These are phyloP conservation scores for Penicillium diatomitis DNA, from an alignment of 495 filamentous ascomycete species.

Conservation along the genomic window DNA sequence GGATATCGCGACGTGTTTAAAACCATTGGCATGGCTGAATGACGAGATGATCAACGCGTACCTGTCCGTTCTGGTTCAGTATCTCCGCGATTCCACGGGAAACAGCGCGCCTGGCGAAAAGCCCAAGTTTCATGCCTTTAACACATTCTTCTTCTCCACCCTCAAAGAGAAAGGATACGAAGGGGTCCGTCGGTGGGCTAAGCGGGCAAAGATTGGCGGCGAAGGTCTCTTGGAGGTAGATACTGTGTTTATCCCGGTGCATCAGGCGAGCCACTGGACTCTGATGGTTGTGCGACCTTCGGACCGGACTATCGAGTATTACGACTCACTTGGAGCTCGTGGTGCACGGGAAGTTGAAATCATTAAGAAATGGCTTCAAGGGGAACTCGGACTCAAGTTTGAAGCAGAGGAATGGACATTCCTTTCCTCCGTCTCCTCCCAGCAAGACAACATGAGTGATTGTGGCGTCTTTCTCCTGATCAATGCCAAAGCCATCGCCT, in stretches of 20 bases:
- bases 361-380: constrained; percentile 47
- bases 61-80: constrained; percentile 49
- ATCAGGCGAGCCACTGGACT: constrained; percentile 45
- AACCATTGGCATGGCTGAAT: constrained; percentile 59
- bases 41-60: constrained; percentile 73
- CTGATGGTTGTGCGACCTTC: constrained; percentile 60
- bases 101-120: constrained; percentile 34
- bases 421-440: constrained; percentile 35
- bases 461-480: constrained; percentile 76
- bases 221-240: constrained; percentile 45
- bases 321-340: constrained; percentile 56
- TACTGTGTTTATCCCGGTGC: constrained; percentile 54
- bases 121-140: constrained; percentile 62
- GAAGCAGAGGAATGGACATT: constrained; percentile 54
- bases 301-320: constrained; percentile 57
- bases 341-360: constrained; percentile 23
- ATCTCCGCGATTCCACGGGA: constrained; percentile 43
- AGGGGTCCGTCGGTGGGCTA: constrained; percentile 43
- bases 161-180: constrained; percentile 44
- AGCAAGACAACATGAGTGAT: constrained; percentile 63
- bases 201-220: constrained; percentile 47
- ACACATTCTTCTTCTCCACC: constrained; percentile 60
- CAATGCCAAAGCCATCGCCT: constrained; percentile 59
- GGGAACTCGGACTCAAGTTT: constrained; percentile 48
- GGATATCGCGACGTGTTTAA: constrained; percentile 55